A percentile compares a stretch with the other conserved stretches of the same genome.
These are phyloP conservation scores for Cinnamomum chago DNA, from an alignment of 164 flowering plant species.

Conservation along the genomic window DNA sequence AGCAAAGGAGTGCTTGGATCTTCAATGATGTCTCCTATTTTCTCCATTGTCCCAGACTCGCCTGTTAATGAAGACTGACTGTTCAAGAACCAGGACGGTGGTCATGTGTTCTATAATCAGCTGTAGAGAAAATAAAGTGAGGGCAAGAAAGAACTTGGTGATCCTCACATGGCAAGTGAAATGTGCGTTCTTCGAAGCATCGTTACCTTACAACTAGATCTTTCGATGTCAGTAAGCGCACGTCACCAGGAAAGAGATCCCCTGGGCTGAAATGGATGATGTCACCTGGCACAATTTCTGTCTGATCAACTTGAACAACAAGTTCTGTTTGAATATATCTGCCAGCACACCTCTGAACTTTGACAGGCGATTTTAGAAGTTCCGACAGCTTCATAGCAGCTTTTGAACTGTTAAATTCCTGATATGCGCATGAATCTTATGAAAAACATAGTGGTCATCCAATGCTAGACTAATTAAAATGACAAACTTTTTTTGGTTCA, in stretches of 20 bases:
- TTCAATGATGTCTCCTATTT: conserved; percentile 60
- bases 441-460: not conserved
- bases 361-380: conserved; percentile 57
- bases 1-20: conserved; percentile 56
- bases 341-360: conserved; percentile 84
- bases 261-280: conserved; percentile 66
- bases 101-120: conserved; percentile 25
- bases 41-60: conserved; percentile 60
- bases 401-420: conserved; percentile 71
- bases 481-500: not conserved
- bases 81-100: conserved; percentile 44
- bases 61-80: conserved; percentile 88
- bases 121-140: conserved; percentile 12
- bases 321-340: conserved; percentile 67
- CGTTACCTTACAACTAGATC: conserved; percentile 67
- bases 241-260: conserved; percentile 80
- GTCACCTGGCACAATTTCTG: conserved; percentile 74
- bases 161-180: not conserved
- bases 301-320: conserved; percentile 72
- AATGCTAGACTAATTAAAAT: not conserved
- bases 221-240: conserved; percentile 60
- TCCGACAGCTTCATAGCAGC: conserved; percentile 78
- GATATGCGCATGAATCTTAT: conserved; percentile 3
- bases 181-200: conserved; percentile 1
- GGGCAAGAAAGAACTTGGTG: conserved; percentile 14